Base-by-base conservation (phyloP, 2,329 filamentous ascomycete genomes). In the Fusarium sp. region DNA sequence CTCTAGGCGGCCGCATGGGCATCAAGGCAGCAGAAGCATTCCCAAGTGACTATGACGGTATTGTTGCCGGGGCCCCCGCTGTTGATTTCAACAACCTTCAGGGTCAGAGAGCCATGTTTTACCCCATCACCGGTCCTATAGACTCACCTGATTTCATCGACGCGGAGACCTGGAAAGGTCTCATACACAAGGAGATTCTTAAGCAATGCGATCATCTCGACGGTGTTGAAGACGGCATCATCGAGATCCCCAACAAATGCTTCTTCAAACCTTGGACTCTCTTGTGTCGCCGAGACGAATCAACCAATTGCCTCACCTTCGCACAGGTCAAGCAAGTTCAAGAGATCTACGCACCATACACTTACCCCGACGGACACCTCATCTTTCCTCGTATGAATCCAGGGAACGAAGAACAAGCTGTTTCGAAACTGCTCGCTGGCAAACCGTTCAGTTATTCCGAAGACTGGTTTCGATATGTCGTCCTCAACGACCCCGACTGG, bases 1-100 rank as follows among this genome's bases (percentile, higher is more conserved):
- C 88, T 0, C 87, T 88, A 0, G 90, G 91, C 8, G 90, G 90
- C 1, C 83, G 90, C 0, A 88, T 92, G 81, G 90, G 88, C 5
- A 81, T 90, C 37, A 88, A 88, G 63, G 85, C 86, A 8, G 85
- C 88, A 0, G 85, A 91, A 72, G 76, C 81, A 16, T 90, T 86
- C 69, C 88, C 90, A 0, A 82, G 86, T 0, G 88, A 91, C 69
- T 91, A 90, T 61, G 88, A 92, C 61, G 86, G 87, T 16, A 82
- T 84, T 1, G 80, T 85, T 1, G 82, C 83, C 5, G 86, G 86
- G 6, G 85, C 85, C 0, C 87, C 87, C 5, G 87, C 87, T 0
- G 84, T 87, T 43, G 84, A 87, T 68, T 74, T 87, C 0, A 79
- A 84, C 1, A 83, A 86, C 63, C 85, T 88, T 35, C 71, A 73